Conservation (phyloP, 2,329 filamentous ascomycete genomes). For the Kalmusia sp. region DNA sequence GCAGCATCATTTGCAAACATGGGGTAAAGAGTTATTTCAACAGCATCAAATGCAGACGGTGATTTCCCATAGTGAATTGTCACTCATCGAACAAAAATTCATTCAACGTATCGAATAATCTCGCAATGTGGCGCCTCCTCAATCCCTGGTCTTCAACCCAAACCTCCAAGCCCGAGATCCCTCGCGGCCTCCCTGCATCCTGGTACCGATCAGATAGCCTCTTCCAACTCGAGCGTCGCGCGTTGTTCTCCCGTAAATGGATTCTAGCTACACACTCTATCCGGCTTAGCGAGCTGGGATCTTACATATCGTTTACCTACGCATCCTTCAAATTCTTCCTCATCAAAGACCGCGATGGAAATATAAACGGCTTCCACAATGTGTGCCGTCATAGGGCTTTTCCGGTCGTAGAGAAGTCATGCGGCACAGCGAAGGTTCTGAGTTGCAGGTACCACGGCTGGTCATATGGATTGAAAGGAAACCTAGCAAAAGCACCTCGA, state of each 20-base stretch:
- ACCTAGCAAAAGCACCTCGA: conserved; percentile 50
- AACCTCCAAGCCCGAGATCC: too few relatives aligned
- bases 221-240: conserved; percentile 17
- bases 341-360: conserved; percentile 42
- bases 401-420: conserved; percentile 43
- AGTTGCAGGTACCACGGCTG: conserved; percentile 54
- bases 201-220: not conserved
- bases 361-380: conserved; percentile 50
- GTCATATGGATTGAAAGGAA: conserved; percentile 50
- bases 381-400: conserved; percentile 53
- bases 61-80: too few relatives aligned
- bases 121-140: too few relatives aligned
- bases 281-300: conserved; percentile 44
- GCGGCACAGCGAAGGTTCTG: conserved; percentile 43
- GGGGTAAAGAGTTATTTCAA: too few relatives aligned
- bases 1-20: too few relatives aligned
- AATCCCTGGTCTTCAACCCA: too few relatives aligned
- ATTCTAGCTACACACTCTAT: conserved; percentile 45
- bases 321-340: conserved; percentile 48
- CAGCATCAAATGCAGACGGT: too few relatives aligned
- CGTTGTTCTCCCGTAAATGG: conserved; percentile 33
- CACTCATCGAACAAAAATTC: too few relatives aligned
- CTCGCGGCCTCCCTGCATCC: not conserved
- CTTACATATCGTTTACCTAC: conserved; percentile 44
- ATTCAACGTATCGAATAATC: too few relatives aligned